A percentile compares a stretch with the other conserved stretches of the same genome.
Conservation (phyloP, 2,329 filamentous ascomycete species). For the Tolypocladium pustulatum region DNA sequence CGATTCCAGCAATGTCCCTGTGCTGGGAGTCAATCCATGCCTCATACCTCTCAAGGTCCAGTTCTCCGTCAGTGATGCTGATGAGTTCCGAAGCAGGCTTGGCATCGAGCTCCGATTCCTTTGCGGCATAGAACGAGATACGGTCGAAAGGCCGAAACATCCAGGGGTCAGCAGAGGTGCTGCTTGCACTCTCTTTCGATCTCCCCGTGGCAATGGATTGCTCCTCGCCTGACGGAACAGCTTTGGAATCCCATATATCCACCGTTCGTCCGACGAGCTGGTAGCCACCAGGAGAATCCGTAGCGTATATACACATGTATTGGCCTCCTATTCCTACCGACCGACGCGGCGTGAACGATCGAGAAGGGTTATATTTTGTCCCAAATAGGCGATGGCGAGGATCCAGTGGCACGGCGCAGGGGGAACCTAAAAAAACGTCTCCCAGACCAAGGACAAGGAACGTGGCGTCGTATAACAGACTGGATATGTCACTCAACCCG, state of each 20-base stretch:
- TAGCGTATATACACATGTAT: conserved; percentile 28
- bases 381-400: conserved; percentile 23
- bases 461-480: conserved; percentile 17
- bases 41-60: conserved; percentile 21
- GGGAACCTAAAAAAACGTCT: conserved; percentile 27
- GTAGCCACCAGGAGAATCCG: conserved; percentile 25
- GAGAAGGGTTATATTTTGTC: conserved; percentile 26
- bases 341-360: conserved; percentile 23
- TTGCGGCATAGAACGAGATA: conserved; percentile 19
- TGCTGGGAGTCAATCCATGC: conserved; percentile 18
- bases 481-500: conserved; percentile 16
- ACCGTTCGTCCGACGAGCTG: conserved; percentile 25
- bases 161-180: conserved; percentile 9
- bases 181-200: not conserved
- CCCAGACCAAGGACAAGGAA: conserved; percentile 27
- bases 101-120: conserved; percentile 16
- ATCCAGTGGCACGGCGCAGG: conserved; percentile 23
- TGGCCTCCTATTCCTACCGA: conserved; percentile 25
- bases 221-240: not conserved
- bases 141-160: conserved; percentile 21
- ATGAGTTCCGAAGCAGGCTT: conserved; percentile 14
- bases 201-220: not conserved
- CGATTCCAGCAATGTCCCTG: conserved; percentile 12
- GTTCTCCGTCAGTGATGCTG: conserved; percentile 11
- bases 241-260: conserved; percentile 19